Percentiles rank a stretch among this genome's conserved stretches.
Evolutionary conservation across 2,329 filamentous ascomycete genomes (phyloP).

Genomic region (Aureobasidium sp.): DNA sequence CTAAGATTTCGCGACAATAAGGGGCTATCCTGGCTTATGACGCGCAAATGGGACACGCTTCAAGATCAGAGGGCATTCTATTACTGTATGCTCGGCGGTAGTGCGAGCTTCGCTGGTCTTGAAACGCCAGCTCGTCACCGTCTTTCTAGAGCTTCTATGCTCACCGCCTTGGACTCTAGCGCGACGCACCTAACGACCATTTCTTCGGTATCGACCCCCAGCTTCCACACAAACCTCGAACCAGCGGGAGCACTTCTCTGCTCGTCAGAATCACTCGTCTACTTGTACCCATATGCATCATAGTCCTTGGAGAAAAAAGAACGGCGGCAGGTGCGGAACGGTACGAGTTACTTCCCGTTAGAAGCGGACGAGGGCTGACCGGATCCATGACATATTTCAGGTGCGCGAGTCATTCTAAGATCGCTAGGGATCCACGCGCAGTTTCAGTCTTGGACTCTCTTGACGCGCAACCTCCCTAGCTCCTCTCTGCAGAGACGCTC

Average conservation of each 20-base stretch:
- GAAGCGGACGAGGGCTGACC: not conserved
- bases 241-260: not conserved
- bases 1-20: not conserved
- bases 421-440: not conserved
- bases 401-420: not conserved
- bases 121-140: slow-evolving; percentile 7
- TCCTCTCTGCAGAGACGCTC: not conserved
- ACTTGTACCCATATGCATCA: not conserved
- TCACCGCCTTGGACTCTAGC: slow-evolving; percentile 9
- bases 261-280: not conserved
- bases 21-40: not conserved
- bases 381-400: not conserved
- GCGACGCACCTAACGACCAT: not conserved
- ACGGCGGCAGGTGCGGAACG: not conserved
- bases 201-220: not conserved
- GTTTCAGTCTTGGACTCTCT: not conserved
- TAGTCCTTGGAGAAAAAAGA: not conserved
- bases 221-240: not conserved
- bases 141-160: slow-evolving; percentile 2
- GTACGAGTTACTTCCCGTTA: not conserved
- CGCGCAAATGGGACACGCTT: not conserved
- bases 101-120: not conserved
- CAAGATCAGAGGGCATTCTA: not conserved
- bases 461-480: not conserved
- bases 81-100: not conserved